Conservation (phyloP, 495 filamentous ascomycete genomes). For the Bombardia bombarda region DNA sequence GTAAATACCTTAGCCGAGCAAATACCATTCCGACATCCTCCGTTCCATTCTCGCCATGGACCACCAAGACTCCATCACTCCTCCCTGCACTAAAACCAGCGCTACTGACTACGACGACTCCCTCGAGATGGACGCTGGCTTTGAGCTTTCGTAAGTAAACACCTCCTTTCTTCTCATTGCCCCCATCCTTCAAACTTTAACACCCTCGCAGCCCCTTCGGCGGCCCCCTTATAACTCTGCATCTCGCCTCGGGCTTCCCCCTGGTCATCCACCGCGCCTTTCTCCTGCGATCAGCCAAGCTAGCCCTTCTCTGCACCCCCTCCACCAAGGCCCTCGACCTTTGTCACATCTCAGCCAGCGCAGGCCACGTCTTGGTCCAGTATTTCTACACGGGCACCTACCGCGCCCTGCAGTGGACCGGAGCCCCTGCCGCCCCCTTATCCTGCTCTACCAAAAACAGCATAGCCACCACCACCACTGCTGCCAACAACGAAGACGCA, state of each 20-base stretch:
- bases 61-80: too few relatives aligned
- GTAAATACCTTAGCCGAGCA: too few relatives aligned
- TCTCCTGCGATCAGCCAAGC: conserved; percentile 5
- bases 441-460: too few relatives aligned
- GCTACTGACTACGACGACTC: neutral
- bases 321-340: conserved; percentile 5
- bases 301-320: conserved; percentile 4
- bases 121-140: neutral
- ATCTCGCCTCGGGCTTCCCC: conserved; percentile 7
- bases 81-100: too few relatives aligned
- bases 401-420: neutral
- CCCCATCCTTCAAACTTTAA: too few relatives aligned
- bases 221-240: conserved; percentile 7
- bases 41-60: too few relatives aligned
- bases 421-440: neutral
- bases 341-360: conserved; percentile 3
- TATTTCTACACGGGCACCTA: conserved; percentile 16
- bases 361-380: conserved; percentile 23
- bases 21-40: too few relatives aligned
- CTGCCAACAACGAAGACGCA: neutral
- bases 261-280: conserved; percentile 12
- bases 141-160: neutral
- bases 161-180: neutral
- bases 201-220: conserved; percentile 25
- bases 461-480: too few relatives aligned